Evolutionary conservation across 495 filamentous ascomycete species (phyloP).

Genomic region (Talaromyces proteolyticus): DNA sequence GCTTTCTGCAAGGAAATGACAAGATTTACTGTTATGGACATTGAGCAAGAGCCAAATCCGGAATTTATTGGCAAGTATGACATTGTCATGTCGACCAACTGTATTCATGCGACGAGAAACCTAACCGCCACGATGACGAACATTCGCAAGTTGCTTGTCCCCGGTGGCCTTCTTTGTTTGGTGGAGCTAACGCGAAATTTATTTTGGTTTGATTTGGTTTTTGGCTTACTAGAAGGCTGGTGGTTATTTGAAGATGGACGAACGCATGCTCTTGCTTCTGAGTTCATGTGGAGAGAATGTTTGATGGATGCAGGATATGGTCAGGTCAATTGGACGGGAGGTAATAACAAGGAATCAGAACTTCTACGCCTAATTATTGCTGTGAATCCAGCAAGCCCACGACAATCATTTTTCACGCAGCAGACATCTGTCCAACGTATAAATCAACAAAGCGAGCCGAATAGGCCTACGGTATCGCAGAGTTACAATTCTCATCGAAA

Average conservation of each 20-base stretch:
- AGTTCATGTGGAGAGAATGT: conserved; percentile 22
- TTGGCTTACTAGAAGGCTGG: conserved; percentile 45
- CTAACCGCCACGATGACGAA: conserved; percentile 19
- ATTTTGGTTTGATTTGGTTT: conserved; percentile 37
- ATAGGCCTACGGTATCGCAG: too few species aligned
- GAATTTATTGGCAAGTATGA: conserved; percentile 21
- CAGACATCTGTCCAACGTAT: too few species aligned
- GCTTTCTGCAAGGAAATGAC: conserved; percentile 15
- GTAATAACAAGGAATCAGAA: conserved; percentile 3
- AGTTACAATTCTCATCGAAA: too few species aligned
- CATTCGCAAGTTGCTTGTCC: conserved; percentile 24
- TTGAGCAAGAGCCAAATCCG: conserved; percentile 24
- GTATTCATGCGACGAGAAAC: conserved; percentile 40
- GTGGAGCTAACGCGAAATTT: conserved; percentile 37
- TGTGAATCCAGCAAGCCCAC: not conserved
- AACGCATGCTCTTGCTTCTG: conserved; percentile 21
- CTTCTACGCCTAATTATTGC: conserved; percentile 1
- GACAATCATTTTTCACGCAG: not conserved
- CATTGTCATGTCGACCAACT: conserved; percentile 39
- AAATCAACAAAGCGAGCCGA: too few species aligned
- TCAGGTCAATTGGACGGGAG: conserved; percentile 29
- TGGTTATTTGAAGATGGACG: conserved; percentile 44
- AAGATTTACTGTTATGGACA: conserved; percentile 29
- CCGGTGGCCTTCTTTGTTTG: conserved; percentile 35
- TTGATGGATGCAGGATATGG: conserved; percentile 25